A percentile compares a stretch with the other conserved stretches of the same genome.
Conservation (phyloP, 2,329 filamentous ascomycete genomes). For the Aureobasidium sp. region DNA sequence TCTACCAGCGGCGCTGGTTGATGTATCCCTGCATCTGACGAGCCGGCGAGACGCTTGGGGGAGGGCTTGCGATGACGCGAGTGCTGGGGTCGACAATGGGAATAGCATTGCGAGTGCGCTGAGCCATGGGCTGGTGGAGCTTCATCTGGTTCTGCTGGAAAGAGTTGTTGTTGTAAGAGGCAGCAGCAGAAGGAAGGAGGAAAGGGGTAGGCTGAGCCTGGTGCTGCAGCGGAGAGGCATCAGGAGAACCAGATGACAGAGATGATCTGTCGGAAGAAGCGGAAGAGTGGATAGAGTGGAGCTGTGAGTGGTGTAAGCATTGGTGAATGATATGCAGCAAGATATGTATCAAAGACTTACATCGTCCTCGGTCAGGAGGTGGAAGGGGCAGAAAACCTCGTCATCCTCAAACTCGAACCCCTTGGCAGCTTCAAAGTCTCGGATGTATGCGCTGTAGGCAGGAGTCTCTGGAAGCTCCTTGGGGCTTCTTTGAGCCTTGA, state of each 20-base stretch:
- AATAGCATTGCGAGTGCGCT: slow-evolving; percentile 87
- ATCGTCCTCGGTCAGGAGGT: slow-evolving; percentile 85
- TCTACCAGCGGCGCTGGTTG: slow-evolving; percentile 38
- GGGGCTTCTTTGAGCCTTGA: slow-evolving; percentile 73
- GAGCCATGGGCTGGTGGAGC: slow-evolving; percentile 82
- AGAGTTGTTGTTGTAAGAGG: slow-evolving; percentile 35
- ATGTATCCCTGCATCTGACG: slow-evolving; percentile 52
- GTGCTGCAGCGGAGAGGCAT: slow-evolving; percentile 83
- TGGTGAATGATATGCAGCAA: background rate
- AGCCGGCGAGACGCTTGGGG: slow-evolving; percentile 59
- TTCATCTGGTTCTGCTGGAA: slow-evolving; percentile 50
- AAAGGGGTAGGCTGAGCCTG: slow-evolving; percentile 63
- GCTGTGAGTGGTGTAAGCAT: slow-evolving; percentile 39
- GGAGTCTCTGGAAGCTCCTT: slow-evolving; percentile 78
- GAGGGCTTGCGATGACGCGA: slow-evolving; percentile 82
- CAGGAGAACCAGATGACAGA: slow-evolving; percentile 86
- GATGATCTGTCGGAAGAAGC: slow-evolving; percentile 87
- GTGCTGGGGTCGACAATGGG: slow-evolving; percentile 96
- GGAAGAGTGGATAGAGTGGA: slow-evolving; percentile 78
- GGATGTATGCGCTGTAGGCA: slow-evolving; percentile 67
- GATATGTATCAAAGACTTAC: slow-evolving; percentile 43
- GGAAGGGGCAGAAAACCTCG: slow-evolving; percentile 82
- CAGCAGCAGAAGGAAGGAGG: slow-evolving; percentile 56
- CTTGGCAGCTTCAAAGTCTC: slow-evolving; percentile 79
- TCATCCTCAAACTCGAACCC: slow-evolving; percentile 96